These are phyloP conservation scores for Dacryopinax spathularia DNA, from an alignment of 768 basidiomycete species.

Conservation along the genomic window DNA sequence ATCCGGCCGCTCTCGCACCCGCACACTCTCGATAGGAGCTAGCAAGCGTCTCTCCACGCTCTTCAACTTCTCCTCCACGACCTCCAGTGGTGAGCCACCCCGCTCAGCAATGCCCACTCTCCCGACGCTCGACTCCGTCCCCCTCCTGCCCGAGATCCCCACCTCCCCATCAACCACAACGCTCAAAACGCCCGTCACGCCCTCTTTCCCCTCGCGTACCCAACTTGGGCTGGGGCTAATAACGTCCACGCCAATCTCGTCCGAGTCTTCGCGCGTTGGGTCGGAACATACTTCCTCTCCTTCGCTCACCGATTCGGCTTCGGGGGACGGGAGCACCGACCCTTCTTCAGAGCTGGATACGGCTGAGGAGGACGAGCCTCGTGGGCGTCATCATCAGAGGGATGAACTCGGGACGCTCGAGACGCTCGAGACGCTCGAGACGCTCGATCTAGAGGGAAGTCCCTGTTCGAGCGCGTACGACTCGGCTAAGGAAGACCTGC, in stretches of 20 bases:
- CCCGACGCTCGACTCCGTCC: not conserved
- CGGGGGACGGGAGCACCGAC: not conserved
- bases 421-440: too few relatives aligned
- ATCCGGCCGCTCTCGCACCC: not conserved
- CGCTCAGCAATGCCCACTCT: not conserved
- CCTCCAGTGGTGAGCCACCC: not conserved
- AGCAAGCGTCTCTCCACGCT: not conserved
- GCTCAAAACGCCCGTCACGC: constrained; percentile 3
- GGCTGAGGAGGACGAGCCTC: not conserved
- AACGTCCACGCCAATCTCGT: not conserved
- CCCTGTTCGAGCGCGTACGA: not conserved
- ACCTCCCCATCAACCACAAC: not conserved
- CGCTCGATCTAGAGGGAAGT: not conserved
- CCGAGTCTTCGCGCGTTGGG: not conserved
- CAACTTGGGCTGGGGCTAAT: not conserved
- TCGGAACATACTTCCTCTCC: not conserved
- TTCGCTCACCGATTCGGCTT: not conserved
- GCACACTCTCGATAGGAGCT: not conserved
- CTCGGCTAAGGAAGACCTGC: not conserved
- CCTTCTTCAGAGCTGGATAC: not conserved
- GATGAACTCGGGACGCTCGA: too few relatives aligned
- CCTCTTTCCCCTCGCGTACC: not conserved
- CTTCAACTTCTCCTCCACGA: not conserved
- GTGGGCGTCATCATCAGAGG: too few relatives aligned
- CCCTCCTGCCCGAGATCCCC: not conserved